Evolutionary conservation across 129 eudicot genomes (phyloP), one percentile per base, ranked within the genome.

Genomic region (Deinandra increscens): DNA sequence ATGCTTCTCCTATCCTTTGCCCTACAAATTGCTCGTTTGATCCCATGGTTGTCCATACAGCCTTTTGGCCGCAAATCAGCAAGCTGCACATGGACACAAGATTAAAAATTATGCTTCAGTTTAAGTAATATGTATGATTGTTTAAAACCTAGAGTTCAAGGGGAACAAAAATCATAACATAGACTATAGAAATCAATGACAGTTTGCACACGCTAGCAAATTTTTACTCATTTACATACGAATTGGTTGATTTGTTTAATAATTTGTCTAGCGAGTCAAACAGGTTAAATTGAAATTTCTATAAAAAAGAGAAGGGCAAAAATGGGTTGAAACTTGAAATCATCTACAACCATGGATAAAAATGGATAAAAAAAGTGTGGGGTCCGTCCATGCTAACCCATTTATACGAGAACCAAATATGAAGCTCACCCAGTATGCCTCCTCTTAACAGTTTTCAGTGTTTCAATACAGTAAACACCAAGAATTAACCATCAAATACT

Each of bases 61-160:
- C n/a, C n/a, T n/a, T n/a, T n/a, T 9, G 98, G 98, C 96, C 96
- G 89, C 73, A 84, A 34, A 81, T 80, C 95, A 18, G 91, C 86
- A 77, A 93, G 92, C 98, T 93, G 85, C 72, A 77, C 31, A 72
- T 53, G 41, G 26, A 79, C 59, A 66, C 43, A 59, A 60, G 5
- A 64, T 60, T 42, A 17, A 60, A 51, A 69, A 54, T 59, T 22
- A 37, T 68, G 43, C 20, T 45, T 42, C 17, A 18, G 26, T 68
- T n/a, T n/a, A n/a, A n/a, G 63, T 37, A 61, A 51, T 20, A 39
- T 31, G 37, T 33, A 46, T 34, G 59, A 38, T 61, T 33, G 49
- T 34, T 19, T 34, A 46, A 42, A 71, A n/a, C 45, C 38, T 34
- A 42, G 66, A 66, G 37, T 17, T 23, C 22, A 56, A 12, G 4